phyloP scores from a whole-genome alignment of 768 basidiomycete species.

The Leccinum boreale region DNA sequence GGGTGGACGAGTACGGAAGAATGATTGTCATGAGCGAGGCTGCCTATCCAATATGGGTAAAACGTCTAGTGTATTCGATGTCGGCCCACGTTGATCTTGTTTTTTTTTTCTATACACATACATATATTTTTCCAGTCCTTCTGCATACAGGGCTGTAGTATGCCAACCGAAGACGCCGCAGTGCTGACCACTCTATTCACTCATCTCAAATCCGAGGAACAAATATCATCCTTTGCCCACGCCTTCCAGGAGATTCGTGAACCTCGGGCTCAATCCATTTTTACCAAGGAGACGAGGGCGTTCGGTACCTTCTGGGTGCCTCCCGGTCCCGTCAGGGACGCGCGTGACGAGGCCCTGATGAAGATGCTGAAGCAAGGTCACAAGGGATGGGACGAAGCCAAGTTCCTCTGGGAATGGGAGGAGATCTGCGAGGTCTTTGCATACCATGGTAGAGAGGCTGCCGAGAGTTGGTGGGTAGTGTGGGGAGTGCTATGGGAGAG shows the following conservation, averaged over 20 bases:
- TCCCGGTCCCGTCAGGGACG: constrained; percentile 43
- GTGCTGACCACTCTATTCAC: constrained; percentile 37
- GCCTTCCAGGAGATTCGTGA: constrained; percentile 63
- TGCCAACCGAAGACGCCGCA: constrained; percentile 34
- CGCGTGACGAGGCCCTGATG: constrained; percentile 39
- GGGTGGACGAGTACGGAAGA: constrained; percentile 49
- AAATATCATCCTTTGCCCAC: constrained; percentile 48
- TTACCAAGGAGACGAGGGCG: constrained; percentile 43
- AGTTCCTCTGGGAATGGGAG: constrained; percentile 52
- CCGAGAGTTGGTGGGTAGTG: constrained; percentile 65
- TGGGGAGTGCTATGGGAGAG: constrained; percentile 50
- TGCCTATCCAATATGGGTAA: constrained; percentile 55
- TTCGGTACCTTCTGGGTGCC: constrained; percentile 42
- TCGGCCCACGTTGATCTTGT: background rate
- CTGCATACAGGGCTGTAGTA: constrained; percentile 37
- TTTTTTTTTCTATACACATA: background rate
- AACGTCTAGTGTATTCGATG: constrained; percentile 1
- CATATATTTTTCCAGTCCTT: constrained; percentile 41
- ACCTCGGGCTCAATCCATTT: constrained; percentile 42
- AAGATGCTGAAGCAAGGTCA: constrained; percentile 25
- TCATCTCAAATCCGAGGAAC: constrained; percentile 43
- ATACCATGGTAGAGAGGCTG: constrained; percentile 56
- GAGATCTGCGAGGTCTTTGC: constrained; percentile 50
- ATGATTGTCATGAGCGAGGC: constrained; percentile 58
- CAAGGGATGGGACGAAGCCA: constrained; percentile 47